Conservation (phyloP, 2,329 filamentous ascomycete species). For the Aspergillus felis region DNA sequence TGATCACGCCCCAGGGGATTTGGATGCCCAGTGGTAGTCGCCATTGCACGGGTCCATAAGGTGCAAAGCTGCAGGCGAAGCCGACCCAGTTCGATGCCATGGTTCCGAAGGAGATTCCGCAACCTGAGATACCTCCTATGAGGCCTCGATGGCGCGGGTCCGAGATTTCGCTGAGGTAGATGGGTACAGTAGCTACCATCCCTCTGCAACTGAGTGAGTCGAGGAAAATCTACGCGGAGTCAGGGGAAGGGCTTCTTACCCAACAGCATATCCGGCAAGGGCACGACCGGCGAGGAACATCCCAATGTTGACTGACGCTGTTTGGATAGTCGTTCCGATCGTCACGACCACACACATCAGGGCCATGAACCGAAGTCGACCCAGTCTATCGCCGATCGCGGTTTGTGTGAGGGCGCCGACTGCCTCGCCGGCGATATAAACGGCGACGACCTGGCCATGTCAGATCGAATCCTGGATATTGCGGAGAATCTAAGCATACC, state of each 20-base stretch:
- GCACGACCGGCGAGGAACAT: conserved; percentile 52
- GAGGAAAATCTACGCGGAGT: background rate
- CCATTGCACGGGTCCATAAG: conserved; percentile 54
- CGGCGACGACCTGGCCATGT: conserved; percentile 46
- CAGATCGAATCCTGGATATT: background rate
- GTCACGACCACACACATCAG: conserved; percentile 54
- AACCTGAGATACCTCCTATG: conserved; percentile 52
- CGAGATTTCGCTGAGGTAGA: conserved; percentile 55
- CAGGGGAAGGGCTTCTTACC: conserved; percentile 27
- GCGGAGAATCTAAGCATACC: conserved; percentile 25
- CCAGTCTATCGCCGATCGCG: conserved; percentile 50
- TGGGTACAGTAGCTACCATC: conserved; percentile 50
- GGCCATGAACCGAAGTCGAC: conserved; percentile 53
- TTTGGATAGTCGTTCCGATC: conserved; percentile 52
- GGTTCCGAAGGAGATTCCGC: conserved; percentile 53
- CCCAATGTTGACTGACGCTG: conserved; percentile 52
- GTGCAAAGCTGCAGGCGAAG: conserved; percentile 52
- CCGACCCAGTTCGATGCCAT: conserved; percentile 58
- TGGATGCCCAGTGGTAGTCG: conserved; percentile 53
- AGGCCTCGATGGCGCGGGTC: conserved; percentile 48
- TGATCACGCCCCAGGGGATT: conserved; percentile 53
- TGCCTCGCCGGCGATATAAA: conserved; percentile 59
- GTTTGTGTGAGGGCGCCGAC: conserved; percentile 53
- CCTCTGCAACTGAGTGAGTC: conserved; percentile 29
- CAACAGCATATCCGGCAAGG: conserved; percentile 46